Base-by-base conservation (phyloP, 768 basidiomycete genomes). In the Tricholoma furcatifolium region DNA sequence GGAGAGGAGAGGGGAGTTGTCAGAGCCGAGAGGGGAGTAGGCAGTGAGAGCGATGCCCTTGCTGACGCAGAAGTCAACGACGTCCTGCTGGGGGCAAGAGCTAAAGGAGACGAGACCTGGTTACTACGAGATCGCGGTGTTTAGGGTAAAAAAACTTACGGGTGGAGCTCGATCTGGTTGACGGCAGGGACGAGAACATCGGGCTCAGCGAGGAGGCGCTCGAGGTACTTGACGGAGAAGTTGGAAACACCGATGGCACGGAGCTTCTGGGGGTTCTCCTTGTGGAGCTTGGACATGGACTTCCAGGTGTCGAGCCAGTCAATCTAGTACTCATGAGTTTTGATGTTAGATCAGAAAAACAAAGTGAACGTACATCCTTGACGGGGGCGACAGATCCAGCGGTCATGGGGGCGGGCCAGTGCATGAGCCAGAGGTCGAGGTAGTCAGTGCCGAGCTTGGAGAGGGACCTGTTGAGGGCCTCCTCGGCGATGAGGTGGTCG, bases 241-340 rank as follows among this genome's bases (percentile, higher is more conserved):
- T 92, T 93, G 48, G 84, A 84, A 43, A 88, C 83, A 59, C 81
- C 92, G 60, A 94, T 93, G 1, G 88, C 87, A 60, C 79, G 85
- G 62, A 90, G 72, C 67, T 91, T 91, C 34, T 86, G 79, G 17
- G 83, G 82, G 64, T 85, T 60, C n/a, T 70, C 77, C 63, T 80
- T 77, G 72, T 80, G 77, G 12, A 92, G 64, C 56, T 76, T 79
- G 65, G 87, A 89, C 84, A 93, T 87, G 47, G 70, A 66, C 61
- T 83, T 83, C 91, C 91, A 93, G 27, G 90, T 89, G 60, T 93
- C 79, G 43, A 85, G 70, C 82, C 88, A 88, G 62, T 82, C 78
- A 63, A 72, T 46, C 74, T 75, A 34, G 27, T 27, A 27, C 27
- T 7, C 27, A 27, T 27, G 27, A 27, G 27, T 27, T 27, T 27